phyloP scores from a whole-genome alignment of 805 yeast species.

The Debaryomyces maramus region DNA sequence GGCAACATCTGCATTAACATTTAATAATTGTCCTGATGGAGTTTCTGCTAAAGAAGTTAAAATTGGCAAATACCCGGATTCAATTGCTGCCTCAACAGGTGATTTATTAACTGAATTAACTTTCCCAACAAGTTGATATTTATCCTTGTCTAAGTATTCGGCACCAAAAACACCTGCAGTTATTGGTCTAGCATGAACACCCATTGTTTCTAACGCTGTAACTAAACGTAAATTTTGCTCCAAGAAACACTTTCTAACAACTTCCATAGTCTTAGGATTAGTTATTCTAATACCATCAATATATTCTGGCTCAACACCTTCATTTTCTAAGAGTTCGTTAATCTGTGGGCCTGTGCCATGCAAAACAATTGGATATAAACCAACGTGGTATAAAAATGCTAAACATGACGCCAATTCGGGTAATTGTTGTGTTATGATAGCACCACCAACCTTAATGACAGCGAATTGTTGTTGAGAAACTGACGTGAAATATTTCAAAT shows the following conservation, averaged over 20 bases:
- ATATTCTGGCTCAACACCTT: slow-evolving; percentile 94
- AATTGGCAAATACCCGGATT: slow-evolving; percentile 95
- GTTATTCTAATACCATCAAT: slow-evolving; percentile 97
- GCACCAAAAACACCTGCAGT: slow-evolving; percentile 98
- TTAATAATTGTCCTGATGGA: slow-evolving; percentile 91
- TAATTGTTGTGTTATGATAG: slow-evolving; percentile 92
- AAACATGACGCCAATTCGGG: slow-evolving; percentile 92
- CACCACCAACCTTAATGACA: slow-evolving; percentile 98
- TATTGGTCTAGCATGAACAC: slow-evolving; percentile 97
- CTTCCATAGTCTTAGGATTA: slow-evolving; percentile 90
- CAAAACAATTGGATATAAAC: slow-evolving; percentile 91
- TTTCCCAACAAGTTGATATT: slow-evolving; percentile 90
- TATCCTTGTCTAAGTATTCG: slow-evolving; percentile 83
- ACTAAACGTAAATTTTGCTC: slow-evolving; percentile 95
- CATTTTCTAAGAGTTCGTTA: slow-evolving; percentile 87
- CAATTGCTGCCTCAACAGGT: slow-evolving; percentile 86
- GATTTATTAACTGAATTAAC: slow-evolving; percentile 83
- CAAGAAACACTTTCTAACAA: slow-evolving; percentile 90
- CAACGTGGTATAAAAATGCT: slow-evolving; percentile 95
- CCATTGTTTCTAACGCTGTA: slow-evolving; percentile 92
- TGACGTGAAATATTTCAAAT: slow-evolving; percentile 92
- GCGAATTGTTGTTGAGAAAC: slow-evolving; percentile 97
- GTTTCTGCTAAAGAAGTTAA: slow-evolving; percentile 97
- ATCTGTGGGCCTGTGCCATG: slow-evolving; percentile 99
- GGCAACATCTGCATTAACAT: slow-evolving; percentile 98